These are phyloP conservation scores for Neoascochyta sp. DNA, from an alignment of 2,329 filamentous ascomycete species.

Conservation along the genomic window DNA sequence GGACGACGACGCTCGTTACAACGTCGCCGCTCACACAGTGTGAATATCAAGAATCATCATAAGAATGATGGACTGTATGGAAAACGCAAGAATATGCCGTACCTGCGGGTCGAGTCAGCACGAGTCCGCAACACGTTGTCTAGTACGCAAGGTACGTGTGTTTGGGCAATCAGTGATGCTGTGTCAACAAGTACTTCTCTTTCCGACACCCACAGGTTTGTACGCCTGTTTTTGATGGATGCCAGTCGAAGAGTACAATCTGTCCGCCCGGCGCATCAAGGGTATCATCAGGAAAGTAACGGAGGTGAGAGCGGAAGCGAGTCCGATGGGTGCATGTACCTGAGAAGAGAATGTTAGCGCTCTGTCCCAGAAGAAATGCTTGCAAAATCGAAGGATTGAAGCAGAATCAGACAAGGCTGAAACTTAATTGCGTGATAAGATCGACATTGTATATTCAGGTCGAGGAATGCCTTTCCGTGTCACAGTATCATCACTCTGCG, in stretches of 20 bases:
- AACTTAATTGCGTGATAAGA: conserved; percentile 59
- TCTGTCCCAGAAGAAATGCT: conserved; percentile 9
- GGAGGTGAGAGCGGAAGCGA: conserved; percentile 11
- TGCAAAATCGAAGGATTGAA: conserved; percentile 11
- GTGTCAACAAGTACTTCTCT: conserved; percentile 63
- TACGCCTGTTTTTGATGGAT: conserved; percentile 57
- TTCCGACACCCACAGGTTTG: conserved; percentile 58
- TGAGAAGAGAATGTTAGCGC: conserved; percentile 28
- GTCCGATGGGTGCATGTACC: conserved; percentile 29
- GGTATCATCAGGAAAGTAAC: conserved; percentile 54
- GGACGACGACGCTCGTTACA: conserved; percentile 49
- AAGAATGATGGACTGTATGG: conserved; percentile 44
- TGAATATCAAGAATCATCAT: conserved; percentile 67
- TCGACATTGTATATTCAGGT: conserved; percentile 62
- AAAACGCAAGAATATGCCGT: conserved; percentile 22
- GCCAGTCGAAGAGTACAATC: conserved; percentile 52
- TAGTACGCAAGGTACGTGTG: conserved; percentile 5
- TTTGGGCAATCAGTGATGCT: conserved; percentile 58
- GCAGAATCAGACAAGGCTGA: conserved; percentile 64
- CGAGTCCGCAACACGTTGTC: conserved; percentile 5
- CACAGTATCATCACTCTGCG: conserved; percentile 58
- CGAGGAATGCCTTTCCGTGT: conserved; percentile 68
- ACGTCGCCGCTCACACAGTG: conserved; percentile 62
- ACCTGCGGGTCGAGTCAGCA: conserved; percentile 30
- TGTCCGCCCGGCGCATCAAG: conserved; percentile 69